These are phyloP conservation scores for Pseudophaeomoniella oleicola DNA, from an alignment of 2,329 filamentous ascomycete genomes.

Conservation along the genomic window DNA sequence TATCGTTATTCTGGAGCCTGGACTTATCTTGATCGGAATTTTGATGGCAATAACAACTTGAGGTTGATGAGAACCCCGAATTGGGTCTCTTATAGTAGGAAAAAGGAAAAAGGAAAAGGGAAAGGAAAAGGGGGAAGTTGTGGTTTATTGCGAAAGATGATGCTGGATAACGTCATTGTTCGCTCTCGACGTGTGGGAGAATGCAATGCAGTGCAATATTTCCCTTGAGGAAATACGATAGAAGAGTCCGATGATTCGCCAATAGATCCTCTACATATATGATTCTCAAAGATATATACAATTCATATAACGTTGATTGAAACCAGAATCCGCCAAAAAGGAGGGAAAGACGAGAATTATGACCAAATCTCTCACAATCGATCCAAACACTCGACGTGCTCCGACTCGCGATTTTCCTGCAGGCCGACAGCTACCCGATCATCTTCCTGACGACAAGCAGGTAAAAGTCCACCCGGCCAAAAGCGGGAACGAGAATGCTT, in stretches of 20 bases:
- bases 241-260: background rate
- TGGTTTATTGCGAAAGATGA: no score
- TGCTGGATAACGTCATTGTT: no score
- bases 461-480: conserved; percentile 27
- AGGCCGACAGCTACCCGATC: conserved; percentile 12
- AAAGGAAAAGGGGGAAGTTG: no score
- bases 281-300: background rate
- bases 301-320: background rate
- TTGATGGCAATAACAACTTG: no score
- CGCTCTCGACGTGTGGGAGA: background rate
- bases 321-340: no score
- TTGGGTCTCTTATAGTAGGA: no score
- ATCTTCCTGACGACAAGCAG: conserved; percentile 28
- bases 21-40: no score
- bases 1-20: no score
- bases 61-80: no score
- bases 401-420: conserved; percentile 24
- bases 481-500: conserved; percentile 18
- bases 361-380: conserved; percentile 27
- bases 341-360: conserved; percentile 1
- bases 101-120: no score
- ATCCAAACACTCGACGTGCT: conserved; percentile 19
- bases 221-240: background rate
- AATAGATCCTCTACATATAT: background rate
- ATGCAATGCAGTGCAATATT: background rate